Evolutionary conservation across 257 asterid genomes (phyloP), one percentile per base, ranked within the genome.

Genomic region (Buddleja alternifolia): DNA sequence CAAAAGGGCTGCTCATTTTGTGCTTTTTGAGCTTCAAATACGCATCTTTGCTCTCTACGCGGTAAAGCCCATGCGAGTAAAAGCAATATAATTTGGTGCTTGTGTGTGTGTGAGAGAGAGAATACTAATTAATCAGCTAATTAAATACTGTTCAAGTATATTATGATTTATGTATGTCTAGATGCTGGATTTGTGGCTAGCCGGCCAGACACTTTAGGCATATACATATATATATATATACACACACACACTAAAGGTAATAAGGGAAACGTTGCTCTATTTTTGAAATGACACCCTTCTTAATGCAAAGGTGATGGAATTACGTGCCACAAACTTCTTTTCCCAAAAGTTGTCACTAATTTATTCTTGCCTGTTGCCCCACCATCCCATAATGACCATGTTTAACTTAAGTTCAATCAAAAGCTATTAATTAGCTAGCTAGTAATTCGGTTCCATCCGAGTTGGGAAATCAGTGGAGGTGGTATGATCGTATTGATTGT

Each of bases 221-320:
- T 20, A 58, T 24, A 21, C 60, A 29, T 29, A n/a, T n/a, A n/a
- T n/a, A n/a, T n/a, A n/a, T n/a, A n/a, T n/a, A n/a, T n/a, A n/a
- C n/a, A n/a, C n/a, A n/a, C n/a, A n/a, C n/a, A n/a, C n/a, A n/a
- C n/a, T 66, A 57, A 78, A 73, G 53, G 59, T 40, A 29, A 70
- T 21, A 55, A 63, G 25, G 36, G 39, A 79, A 86, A 83, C 81
- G 87, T 78, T 70, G 77, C 57, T 66, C 44, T 51, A 77, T 69
- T 86, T 77, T 83, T 71, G 80, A 65, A 62, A 77, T 59, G 85
- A 80, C 83, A 75, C 76, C 80, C 75, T 75, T 80, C 72, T 66
- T 71, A 71, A 70, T 61, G 63, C 78, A 82, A 80, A 68, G 70
- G 69, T 19, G 62, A 68, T 55, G 70, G 79, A 79, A 78, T 69